These are phyloP conservation scores for Sanguinoderma infundibulare DNA, from an alignment of 1,284 basidiomycete species.

Conservation along the genomic window DNA sequence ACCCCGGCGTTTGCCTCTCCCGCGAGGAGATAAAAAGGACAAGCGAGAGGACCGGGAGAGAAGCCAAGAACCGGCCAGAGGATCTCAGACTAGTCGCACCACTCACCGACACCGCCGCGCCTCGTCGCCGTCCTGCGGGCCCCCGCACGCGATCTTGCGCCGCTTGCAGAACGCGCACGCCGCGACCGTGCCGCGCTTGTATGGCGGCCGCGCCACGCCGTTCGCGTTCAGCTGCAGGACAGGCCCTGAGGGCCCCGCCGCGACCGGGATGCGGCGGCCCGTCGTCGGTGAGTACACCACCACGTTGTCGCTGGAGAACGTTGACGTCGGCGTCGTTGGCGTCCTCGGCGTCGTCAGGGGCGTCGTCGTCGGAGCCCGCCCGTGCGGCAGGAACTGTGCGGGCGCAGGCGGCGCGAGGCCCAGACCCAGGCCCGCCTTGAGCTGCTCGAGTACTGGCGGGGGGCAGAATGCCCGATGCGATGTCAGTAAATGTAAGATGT, in stretches of 20 bases:
- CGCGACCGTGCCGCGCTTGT: conserved; percentile 16
- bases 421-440: conserved; percentile 8
- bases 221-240: not conserved
- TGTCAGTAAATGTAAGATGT: not conserved
- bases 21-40: conserved; percentile 3
- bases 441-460: not conserved
- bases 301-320: not conserved
- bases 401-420: not conserved
- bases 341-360: not conserved
- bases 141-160: conserved; percentile 48
- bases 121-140: conserved; percentile 34
- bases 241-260: conserved; percentile 6
- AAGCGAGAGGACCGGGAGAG: not conserved
- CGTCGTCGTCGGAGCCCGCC: too few relatives aligned
- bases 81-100: not conserved
- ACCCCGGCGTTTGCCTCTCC: not conserved
- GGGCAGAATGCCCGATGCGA: not conserved
- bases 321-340: conserved; percentile 3
- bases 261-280: conserved; percentile 17
- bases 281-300: conserved; percentile 26
- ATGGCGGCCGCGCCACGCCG: not conserved
- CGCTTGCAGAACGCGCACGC: conserved; percentile 47
- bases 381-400: too few relatives aligned
- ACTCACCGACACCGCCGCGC: conserved; percentile 41
- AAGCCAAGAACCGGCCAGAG: not conserved